phyloP scores from a whole-genome alignment of 2,329 filamentous ascomycete species.

The Pezicula carpinea region DNA sequence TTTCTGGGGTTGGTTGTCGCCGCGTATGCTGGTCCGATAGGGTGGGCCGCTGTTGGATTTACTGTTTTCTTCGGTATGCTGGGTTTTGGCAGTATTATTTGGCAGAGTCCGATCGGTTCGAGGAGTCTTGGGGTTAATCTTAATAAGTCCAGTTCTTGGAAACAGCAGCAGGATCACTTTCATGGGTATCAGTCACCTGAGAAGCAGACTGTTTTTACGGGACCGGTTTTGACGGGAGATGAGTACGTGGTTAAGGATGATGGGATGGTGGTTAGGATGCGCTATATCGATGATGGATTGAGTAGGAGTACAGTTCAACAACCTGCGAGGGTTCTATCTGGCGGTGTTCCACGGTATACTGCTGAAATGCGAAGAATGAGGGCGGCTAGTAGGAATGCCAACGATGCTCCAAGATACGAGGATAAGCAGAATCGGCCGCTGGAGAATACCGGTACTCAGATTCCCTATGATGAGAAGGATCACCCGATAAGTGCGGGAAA shows the following conservation, averaged over 20 bases:
- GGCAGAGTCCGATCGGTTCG: constrained; percentile 9
- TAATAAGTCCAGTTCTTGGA: too few relatives aligned
- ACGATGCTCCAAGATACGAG: too few relatives aligned
- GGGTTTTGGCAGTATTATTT: constrained; percentile 7
- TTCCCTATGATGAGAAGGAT: too few relatives aligned
- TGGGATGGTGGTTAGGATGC: not conserved
- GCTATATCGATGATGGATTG: constrained; percentile 2
- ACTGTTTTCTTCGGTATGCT: not conserved
- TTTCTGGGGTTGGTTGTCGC: constrained; percentile 10
- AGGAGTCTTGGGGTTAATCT: not conserved
- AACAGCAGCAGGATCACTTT: too few relatives aligned
- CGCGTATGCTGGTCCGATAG: constrained; percentile 6
- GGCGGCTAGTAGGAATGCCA: not conserved
- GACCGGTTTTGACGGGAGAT: not conserved
- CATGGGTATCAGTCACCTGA: not conserved
- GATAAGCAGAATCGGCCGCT: too few relatives aligned
- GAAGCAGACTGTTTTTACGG: not conserved
- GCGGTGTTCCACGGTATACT: constrained; percentile 5
- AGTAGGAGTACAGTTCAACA: not conserved
- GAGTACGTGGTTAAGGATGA: constrained; percentile 1
- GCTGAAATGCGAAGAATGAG: constrained; percentile 7
- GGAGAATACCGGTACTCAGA: too few relatives aligned
- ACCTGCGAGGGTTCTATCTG: constrained; percentile 1
- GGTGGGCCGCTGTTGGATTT: constrained; percentile 9
- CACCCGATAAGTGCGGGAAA: too few relatives aligned